These are phyloP conservation scores for Yamadazyma sp. DNA, from an alignment of 1,139 yeast genomes.

Conservation along the genomic window DNA sequence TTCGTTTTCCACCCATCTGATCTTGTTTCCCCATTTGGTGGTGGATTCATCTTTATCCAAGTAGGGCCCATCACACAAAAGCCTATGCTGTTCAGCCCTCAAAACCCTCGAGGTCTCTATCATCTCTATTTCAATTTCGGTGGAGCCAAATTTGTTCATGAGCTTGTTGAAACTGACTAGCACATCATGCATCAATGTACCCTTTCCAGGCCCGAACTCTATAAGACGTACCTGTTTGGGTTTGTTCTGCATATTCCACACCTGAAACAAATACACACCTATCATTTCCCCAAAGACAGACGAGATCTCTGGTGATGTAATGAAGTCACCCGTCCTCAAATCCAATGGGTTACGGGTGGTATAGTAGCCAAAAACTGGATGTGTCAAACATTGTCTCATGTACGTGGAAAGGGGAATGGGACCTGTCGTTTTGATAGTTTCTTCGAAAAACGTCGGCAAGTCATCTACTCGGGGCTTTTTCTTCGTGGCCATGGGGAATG, in stretches of 20 bases:
- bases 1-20: conserved; percentile 74
- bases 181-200: conserved; percentile 73
- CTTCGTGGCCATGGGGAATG: conserved; percentile 30
- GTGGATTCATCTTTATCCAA: conserved; percentile 27
- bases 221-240: conserved; percentile 56
- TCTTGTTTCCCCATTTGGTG: conserved; percentile 54
- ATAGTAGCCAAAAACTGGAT: conserved; percentile 78
- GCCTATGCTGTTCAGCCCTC: conserved; percentile 54
- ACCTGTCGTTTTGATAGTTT: conserved; percentile 68
- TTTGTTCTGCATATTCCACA: conserved; percentile 59
- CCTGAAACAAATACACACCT: conserved; percentile 68
- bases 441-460: conserved; percentile 43
- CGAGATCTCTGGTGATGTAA: conserved; percentile 85
- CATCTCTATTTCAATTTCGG: conserved; percentile 46
- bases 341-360: conserved; percentile 78
- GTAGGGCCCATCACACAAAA: conserved; percentile 43
- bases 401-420: conserved; percentile 73
- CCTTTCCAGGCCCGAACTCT: conserved; percentile 90
- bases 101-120: conserved; percentile 75
- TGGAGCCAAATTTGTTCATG: conserved; percentile 16
- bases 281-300: conserved; percentile 86
- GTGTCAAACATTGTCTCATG: conserved; percentile 81
- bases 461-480: conserved; percentile 22
- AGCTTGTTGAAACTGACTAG: conserved; percentile 49
- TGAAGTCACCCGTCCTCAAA: conserved; percentile 63